phyloP scores from a whole-genome alignment of 768 basidiomycete genomes.

The Glaciozyma antarctica region DNA sequence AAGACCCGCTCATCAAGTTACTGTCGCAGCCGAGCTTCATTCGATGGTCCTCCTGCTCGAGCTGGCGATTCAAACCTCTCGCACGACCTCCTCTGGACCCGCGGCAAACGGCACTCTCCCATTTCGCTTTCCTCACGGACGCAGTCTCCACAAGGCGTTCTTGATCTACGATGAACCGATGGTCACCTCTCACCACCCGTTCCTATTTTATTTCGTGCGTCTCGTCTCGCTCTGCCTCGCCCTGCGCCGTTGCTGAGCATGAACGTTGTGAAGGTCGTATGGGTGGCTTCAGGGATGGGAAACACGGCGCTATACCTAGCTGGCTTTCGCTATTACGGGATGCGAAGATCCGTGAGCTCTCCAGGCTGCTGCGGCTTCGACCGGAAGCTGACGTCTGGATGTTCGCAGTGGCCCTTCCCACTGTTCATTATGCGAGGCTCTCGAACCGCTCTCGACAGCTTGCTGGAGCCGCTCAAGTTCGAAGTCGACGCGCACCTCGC shows the following conservation, averaged over 20 bases:
- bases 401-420: conserved; percentile 13
- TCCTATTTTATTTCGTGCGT: conserved; percentile 18
- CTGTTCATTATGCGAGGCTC: conserved; percentile 16
- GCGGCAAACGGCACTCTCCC: neutral
- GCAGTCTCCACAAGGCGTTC: conserved; percentile 8
- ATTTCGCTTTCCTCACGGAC: conserved; percentile 14
- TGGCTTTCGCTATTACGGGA: conserved; percentile 27
- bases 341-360: neutral
- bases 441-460: conserved; percentile 12
- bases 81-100: neutral
- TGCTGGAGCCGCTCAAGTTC: conserved; percentile 3
- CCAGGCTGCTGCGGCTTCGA: too few species aligned
- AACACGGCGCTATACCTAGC: conserved; percentile 3
- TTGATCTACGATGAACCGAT: conserved; percentile 13
- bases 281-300: neutral
- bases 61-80: conserved; percentile 12
- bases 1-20: neutral
- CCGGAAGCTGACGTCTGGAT: neutral
- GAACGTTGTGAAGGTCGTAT: neutral
- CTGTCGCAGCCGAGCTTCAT: conserved; percentile 11
- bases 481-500: conserved; percentile 3
- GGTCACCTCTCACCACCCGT: conserved; percentile 11
- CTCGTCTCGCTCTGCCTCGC: too few species aligned
- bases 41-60: conserved; percentile 28
- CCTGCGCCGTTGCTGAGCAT: too few species aligned